These are phyloP conservation scores for Leccinum subatratum DNA, from an alignment of 1,284 basidiomycete genomes.

Conservation along the genomic window DNA sequence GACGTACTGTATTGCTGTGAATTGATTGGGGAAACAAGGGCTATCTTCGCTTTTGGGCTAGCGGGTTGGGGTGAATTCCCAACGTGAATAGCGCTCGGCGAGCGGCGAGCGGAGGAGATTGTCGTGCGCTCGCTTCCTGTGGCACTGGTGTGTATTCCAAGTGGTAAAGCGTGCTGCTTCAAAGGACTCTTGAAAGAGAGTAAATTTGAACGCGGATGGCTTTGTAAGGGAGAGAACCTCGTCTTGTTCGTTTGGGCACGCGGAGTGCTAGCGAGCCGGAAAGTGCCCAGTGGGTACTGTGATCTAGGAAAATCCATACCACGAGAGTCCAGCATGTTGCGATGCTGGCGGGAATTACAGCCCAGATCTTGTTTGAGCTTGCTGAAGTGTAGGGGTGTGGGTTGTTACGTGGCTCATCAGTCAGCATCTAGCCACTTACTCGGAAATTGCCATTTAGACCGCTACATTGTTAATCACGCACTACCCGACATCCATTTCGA, in stretches of 20 bases:
- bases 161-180: not conserved
- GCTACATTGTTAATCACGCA: too few species aligned
- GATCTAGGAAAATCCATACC: not conserved
- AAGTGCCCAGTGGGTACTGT: not conserved
- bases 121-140: not conserved
- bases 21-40: not conserved
- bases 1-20: not conserved
- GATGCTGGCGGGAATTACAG: not conserved
- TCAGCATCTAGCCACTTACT: not conserved
- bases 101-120: not conserved
- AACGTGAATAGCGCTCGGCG: not conserved
- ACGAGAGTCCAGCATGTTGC: not conserved
- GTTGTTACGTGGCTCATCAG: not conserved
- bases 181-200: not conserved
- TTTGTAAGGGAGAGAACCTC: not conserved
- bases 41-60: not conserved
- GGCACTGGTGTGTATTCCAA: not conserved
- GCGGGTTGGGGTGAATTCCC: not conserved
- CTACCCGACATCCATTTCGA: not conserved
- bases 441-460: not conserved
- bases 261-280: not conserved
- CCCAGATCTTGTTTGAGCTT: not conserved
- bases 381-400: not conserved
- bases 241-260: not conserved
- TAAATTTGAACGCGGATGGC: not conserved